Percentiles rank a stretch among this genome's conserved stretches.
Evolutionary conservation across 495 filamentous ascomycete genomes (phyloP).

Genomic region (Neurospora terricola): DNA sequence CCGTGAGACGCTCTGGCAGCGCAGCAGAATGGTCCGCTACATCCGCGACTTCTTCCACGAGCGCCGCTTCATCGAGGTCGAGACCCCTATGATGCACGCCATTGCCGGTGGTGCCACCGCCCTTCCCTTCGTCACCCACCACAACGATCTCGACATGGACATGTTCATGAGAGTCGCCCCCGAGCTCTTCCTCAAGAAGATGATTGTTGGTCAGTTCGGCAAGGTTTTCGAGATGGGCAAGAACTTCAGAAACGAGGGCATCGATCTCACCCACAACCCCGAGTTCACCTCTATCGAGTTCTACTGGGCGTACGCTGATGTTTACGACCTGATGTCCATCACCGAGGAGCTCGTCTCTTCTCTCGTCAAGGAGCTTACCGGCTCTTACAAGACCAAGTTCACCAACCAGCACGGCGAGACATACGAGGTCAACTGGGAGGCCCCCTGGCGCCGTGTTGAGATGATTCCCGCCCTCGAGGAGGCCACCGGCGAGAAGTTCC

Average conservation of each 20-base stretch:
- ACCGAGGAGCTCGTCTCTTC: conserved; percentile 91
- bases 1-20: conserved; percentile 68
- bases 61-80: conserved; percentile 83
- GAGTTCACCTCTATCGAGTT: conserved; percentile 94
- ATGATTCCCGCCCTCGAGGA: conserved; percentile 95
- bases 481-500: conserved; percentile 86
- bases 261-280: conserved; percentile 90
- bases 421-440: conserved; percentile 90
- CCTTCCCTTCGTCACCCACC: conserved; percentile 87
- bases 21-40: conserved; percentile 75
- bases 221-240: conserved; percentile 84
- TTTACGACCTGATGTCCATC: conserved; percentile 83
- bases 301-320: conserved; percentile 91
- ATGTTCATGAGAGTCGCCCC: conserved; percentile 86
- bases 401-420: conserved; percentile 70
- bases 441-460: conserved; percentile 85
- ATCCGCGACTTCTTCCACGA: conserved; percentile 80
- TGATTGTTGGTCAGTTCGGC: conserved; percentile 81
- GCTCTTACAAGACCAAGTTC: conserved; percentile 74
- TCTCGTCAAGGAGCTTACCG: conserved; percentile 85
- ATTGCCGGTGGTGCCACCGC: conserved; percentile 94
- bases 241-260: conserved; percentile 89
- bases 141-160: conserved; percentile 89
- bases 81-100: conserved; percentile 95
- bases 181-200: conserved; percentile 88